Conservation (phyloP, 2,329 filamentous ascomycete species). For the Trichoderma semiorbis region DNA sequence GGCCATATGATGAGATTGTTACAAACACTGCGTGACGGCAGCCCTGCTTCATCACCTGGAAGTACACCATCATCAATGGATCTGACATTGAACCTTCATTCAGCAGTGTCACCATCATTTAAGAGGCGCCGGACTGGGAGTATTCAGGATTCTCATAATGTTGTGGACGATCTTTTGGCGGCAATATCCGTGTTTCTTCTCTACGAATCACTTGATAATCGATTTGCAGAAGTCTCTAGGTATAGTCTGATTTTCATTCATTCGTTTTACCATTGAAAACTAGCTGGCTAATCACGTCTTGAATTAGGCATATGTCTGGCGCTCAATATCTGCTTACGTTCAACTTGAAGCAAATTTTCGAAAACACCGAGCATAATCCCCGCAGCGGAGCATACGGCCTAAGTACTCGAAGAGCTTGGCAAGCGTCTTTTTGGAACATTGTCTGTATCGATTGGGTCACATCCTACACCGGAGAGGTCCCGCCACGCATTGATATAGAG, state of each 20-base stretch:
- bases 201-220: constrained; percentile 23
- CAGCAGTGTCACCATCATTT: neutral
- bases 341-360: neutral
- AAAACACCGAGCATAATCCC: neutral
- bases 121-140: constrained; percentile 7
- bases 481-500: constrained; percentile 17
- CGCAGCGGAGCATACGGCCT: constrained; percentile 11
- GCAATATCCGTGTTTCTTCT: constrained; percentile 22
- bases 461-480: constrained; percentile 16
- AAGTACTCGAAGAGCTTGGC: constrained; percentile 18
- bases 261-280: neutral
- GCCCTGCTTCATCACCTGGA: neutral
- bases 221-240: constrained; percentile 20
- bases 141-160: neutral
- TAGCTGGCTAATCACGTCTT: neutral
- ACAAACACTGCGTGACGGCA: constrained; percentile 18
- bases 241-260: neutral
- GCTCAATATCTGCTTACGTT: constrained; percentile 19
- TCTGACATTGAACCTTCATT: neutral
- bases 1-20: constrained; percentile 21
- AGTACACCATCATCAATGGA: neutral
- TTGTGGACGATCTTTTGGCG: constrained; percentile 19
- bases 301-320: constrained; percentile 20
- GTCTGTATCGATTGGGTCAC: constrained; percentile 21
- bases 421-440: constrained; percentile 22